A percentile compares a stretch with the other conserved stretches of the same genome.
phyloP scores from a whole-genome alignment of 306 rosid species.

The Astragalus glycyphyllos region DNA sequence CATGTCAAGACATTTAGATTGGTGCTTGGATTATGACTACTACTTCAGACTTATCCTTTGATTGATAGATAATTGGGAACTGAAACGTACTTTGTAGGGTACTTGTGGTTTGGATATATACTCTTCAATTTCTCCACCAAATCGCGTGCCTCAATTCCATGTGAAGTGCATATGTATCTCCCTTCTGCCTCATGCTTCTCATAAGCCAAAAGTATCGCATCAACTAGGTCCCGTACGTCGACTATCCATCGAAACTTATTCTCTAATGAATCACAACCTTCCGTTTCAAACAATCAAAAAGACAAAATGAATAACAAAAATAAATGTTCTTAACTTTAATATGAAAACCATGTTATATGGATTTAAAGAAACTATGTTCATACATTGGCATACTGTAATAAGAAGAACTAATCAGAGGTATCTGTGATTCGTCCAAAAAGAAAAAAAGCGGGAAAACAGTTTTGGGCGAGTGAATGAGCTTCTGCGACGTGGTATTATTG shows the following conservation, averaged over 20 bases:
- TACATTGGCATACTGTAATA: background rate
- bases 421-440: too few species aligned
- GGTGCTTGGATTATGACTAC: too few species aligned
- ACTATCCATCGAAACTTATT: constrained; percentile 52
- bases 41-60: too few species aligned
- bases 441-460: too few species aligned
- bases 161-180: constrained; percentile 67
- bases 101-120: constrained; percentile 60
- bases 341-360: background rate
- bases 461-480: too few species aligned
- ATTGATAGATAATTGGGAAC: too few species aligned
- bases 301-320: background rate
- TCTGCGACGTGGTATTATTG: too few species aligned
- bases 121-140: constrained; percentile 62
- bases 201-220: constrained; percentile 63
- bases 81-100: constrained; percentile 68
- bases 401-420: background rate
- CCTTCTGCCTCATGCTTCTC: constrained; percentile 79
- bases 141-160: constrained; percentile 41
- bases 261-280: constrained; percentile 63
- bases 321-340: background rate
- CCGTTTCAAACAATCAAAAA: constrained; percentile 35
- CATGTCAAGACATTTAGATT: too few species aligned
- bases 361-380: background rate
- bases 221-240: constrained; percentile 51